Evolutionary conservation across 129 eudicot species (phyloP).

Genomic region (Artemisia annua): DNA sequence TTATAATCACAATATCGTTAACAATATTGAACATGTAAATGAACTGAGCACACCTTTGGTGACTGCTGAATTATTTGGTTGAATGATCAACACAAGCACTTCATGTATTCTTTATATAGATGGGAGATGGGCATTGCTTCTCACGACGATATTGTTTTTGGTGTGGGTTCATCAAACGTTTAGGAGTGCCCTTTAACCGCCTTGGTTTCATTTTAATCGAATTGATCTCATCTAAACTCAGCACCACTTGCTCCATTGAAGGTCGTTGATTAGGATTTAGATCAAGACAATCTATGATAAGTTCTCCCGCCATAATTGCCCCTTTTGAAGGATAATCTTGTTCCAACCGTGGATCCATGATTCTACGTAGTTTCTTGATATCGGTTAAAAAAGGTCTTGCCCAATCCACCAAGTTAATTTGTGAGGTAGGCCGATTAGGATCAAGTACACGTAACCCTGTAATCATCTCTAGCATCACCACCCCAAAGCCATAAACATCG

Average conservation of each 20-base stretch:
- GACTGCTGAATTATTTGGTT: too few relatives aligned
- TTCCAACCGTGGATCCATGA: constrained; percentile 57
- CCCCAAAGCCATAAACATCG: constrained; percentile 73
- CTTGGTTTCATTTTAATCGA: constrained; percentile 39
- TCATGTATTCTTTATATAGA: too few relatives aligned
- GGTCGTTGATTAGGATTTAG: constrained; percentile 59
- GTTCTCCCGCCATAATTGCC: constrained; percentile 34
- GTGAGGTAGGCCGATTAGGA: constrained; percentile 48
- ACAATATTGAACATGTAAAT: too few relatives aligned
- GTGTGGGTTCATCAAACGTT: neutral
- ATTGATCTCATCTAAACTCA: constrained; percentile 28
- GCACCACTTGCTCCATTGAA: constrained; percentile 43
- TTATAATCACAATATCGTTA: too few relatives aligned
- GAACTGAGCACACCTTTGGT: too few relatives aligned
- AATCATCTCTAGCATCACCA: constrained; percentile 56
- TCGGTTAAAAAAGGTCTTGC: constrained; percentile 50
- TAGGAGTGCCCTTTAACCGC: neutral
- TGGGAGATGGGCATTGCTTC: too few relatives aligned
- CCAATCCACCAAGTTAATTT: constrained; percentile 61
- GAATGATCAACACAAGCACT: too few relatives aligned
- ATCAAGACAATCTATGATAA: constrained; percentile 52
- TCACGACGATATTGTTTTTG: neutral
- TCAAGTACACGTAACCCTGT: constrained; percentile 65
- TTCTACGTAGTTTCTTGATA: constrained; percentile 38
- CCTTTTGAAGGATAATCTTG: constrained; percentile 50